phyloP scores from a whole-genome alignment of 2,329 filamentous ascomycete species.

The Beauveria pseudobassiana region DNA sequence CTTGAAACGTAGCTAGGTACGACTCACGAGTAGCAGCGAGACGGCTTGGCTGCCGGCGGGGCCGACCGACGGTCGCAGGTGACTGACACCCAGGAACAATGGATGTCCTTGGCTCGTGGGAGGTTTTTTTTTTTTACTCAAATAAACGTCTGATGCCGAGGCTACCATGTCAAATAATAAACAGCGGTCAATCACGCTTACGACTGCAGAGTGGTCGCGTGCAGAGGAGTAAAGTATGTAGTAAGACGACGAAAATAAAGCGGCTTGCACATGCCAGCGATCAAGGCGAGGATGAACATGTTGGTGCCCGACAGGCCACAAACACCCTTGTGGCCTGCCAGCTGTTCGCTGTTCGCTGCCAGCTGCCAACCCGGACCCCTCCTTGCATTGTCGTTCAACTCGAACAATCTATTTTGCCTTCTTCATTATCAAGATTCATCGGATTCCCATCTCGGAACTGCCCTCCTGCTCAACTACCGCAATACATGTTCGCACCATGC shows the following conservation, averaged over 20 bases:
- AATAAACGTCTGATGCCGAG: neutral
- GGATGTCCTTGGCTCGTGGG: neutral
- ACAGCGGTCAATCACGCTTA: neutral
- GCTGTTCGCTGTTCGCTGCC: neutral
- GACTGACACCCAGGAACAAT: too few relatives aligned
- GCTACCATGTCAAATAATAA: neutral
- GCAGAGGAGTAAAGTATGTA: neutral
- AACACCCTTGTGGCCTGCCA: neutral
- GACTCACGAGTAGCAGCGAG: too few relatives aligned
- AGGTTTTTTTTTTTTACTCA: neutral
- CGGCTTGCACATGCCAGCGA: slow-evolving; percentile 7
- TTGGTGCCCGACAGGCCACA: neutral
- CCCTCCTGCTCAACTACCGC: neutral
- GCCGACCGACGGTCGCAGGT: neutral
- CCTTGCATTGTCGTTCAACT: neutral
- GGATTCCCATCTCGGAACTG: neutral
- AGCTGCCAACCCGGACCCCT: slow-evolving; percentile 4
- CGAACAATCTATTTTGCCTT: neutral
- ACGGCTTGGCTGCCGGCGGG: neutral
- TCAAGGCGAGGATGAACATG: too few relatives aligned
- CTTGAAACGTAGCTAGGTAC: too few relatives aligned
- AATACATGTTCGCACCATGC: neutral
- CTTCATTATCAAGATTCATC: neutral
- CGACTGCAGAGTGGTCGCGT: neutral
- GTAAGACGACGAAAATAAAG: slow-evolving; percentile 11